These are phyloP conservation scores for Tritrichomonas foetus DNA, from an alignment of 208 protist genomes.

Conservation along the genomic window DNA sequence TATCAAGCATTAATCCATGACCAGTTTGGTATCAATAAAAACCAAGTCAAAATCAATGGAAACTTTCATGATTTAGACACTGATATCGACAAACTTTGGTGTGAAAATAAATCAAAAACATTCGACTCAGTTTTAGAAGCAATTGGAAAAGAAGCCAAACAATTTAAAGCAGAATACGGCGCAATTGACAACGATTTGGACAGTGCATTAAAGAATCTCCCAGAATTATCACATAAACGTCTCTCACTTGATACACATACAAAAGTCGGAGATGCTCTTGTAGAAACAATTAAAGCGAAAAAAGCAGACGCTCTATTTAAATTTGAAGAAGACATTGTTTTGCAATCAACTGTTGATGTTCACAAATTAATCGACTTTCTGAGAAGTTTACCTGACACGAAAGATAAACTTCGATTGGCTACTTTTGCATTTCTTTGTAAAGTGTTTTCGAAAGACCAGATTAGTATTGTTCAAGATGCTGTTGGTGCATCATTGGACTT, in stretches of 20 bases:
- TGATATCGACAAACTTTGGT: conserved; percentile 12
- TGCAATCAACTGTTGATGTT: not conserved
- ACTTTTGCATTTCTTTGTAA: not conserved
- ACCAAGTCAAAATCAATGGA: not conserved
- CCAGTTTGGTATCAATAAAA: not conserved
- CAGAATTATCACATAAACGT: not conserved
- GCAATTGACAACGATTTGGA: not conserved
- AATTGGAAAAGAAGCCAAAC: not conserved
- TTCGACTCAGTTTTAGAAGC: not conserved
- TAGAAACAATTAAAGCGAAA: not conserved
- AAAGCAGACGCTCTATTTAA: not conserved
- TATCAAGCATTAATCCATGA: not conserved
- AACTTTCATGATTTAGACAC: not conserved
- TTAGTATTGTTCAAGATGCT: not conserved
- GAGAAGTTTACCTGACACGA: not conserved
- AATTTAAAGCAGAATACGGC: not conserved
- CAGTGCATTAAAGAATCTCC: not conserved
- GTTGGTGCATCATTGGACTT: not conserved
- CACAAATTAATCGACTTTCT: not conserved
- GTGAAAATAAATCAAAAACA: not conserved
- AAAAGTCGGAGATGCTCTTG: not conserved
- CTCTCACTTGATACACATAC: not conserved
- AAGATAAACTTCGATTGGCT: not conserved
- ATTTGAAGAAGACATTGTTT: not conserved
- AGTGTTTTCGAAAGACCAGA: not conserved